These are phyloP conservation scores for Alternaria triticimaculans DNA, from an alignment of 2,329 filamentous ascomycete species.

Conservation along the genomic window DNA sequence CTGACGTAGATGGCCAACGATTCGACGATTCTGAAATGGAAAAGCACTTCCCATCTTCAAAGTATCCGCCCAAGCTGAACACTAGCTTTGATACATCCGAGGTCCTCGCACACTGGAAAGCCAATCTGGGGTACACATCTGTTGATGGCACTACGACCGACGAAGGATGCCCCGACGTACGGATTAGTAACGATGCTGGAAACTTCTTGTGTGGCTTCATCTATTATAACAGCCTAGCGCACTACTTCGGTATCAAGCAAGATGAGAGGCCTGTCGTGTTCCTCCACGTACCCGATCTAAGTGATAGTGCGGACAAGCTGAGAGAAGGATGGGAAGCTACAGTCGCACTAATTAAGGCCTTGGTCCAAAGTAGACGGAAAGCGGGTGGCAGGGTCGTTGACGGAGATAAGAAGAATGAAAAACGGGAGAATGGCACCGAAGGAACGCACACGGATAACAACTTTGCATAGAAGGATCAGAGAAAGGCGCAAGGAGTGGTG, in stretches of 20 bases:
- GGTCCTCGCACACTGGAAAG: conserved; percentile 41
- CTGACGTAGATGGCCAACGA: conserved; percentile 42
- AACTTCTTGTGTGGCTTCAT: conserved; percentile 49
- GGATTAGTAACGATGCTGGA: conserved; percentile 39
- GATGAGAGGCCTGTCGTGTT: conserved; percentile 42
- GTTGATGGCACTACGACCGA: not conserved
- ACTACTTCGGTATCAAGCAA: conserved; percentile 29
- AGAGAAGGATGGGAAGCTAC: conserved; percentile 36
- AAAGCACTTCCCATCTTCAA: conserved; percentile 18
- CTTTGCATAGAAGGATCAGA: conserved; percentile 10
- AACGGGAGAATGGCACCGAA: not conserved
- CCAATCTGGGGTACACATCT: conserved; percentile 15
- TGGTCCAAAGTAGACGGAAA: conserved; percentile 39
- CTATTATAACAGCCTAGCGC: conserved; percentile 45
- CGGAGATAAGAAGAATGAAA: not conserved
- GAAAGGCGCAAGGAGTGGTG: not conserved
- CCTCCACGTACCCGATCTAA: conserved; percentile 47
- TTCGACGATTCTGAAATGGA: conserved; percentile 32
- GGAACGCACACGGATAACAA: conserved; percentile 15
- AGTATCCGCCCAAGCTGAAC: conserved; percentile 31
- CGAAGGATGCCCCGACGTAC: conserved; percentile 29
- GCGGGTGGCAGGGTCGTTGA: conserved; percentile 22
- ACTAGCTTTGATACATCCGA: conserved; percentile 43
- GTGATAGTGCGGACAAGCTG: conserved; percentile 31
- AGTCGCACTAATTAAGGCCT: conserved; percentile 42